Percentiles rank a stretch among this genome's conserved stretches.
phyloP scores from a whole-genome alignment of 176 grass and related monocot genomes.

The Alloteropsis semialata region DNA sequence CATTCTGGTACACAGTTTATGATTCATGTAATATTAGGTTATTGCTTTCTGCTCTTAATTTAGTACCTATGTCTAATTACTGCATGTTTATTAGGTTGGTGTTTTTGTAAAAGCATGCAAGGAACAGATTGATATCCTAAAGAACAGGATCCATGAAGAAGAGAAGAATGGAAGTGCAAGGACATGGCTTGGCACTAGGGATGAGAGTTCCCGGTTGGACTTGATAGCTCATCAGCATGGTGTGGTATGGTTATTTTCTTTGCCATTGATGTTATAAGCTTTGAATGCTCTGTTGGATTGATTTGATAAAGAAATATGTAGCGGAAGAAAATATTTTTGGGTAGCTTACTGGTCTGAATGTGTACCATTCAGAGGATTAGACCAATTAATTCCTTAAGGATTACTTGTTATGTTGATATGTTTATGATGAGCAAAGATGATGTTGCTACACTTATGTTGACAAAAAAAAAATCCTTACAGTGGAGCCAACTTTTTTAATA shows the following conservation, averaged over 20 bases:
- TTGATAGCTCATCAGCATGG: slow-evolving; percentile 96
- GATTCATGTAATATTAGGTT: not conserved
- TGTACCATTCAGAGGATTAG: not conserved
- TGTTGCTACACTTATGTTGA: no score
- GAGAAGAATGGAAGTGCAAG: slow-evolving; percentile 52
- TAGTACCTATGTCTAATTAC: slow-evolving; percentile 27
- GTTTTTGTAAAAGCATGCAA: slow-evolving; percentile 95
- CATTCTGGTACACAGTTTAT: not conserved
- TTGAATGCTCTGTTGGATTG: not conserved
- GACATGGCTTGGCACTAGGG: slow-evolving; percentile 63
- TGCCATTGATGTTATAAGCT: not conserved
- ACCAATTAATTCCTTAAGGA: not conserved
- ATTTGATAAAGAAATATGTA: slow-evolving; percentile 1
- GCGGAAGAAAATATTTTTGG: not conserved
- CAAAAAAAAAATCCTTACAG: no score
- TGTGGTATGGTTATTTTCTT: slow-evolving; percentile 71
- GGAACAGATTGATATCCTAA: slow-evolving; percentile 94
- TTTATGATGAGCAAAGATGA: not conserved
- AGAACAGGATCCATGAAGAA: slow-evolving; percentile 83
- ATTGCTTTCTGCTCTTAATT: not conserved
- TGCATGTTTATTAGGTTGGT: slow-evolving; percentile 56
- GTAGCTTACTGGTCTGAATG: not conserved
- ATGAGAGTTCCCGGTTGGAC: slow-evolving; percentile 69
- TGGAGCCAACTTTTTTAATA: not conserved
- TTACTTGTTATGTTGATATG: not conserved